These are phyloP conservation scores for Eragrostis curvula DNA, from an alignment of 176 grass and related monocot genomes.

Conservation along the genomic window DNA sequence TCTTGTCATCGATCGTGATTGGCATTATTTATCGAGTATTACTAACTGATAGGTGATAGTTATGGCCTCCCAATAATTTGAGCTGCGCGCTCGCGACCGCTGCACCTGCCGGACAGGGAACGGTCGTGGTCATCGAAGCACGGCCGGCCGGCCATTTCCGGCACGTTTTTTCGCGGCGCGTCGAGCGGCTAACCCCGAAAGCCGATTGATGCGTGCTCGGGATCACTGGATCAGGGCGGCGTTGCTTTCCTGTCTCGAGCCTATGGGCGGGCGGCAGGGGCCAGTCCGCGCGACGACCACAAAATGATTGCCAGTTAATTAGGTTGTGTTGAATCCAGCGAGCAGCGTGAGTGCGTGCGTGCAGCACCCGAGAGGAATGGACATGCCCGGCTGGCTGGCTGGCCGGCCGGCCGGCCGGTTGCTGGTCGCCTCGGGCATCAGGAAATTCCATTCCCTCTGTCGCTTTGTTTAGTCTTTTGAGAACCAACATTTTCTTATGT, in stretches of 20 bases:
- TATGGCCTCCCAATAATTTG: too few relatives aligned
- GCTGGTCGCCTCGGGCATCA: neutral
- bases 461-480: neutral
- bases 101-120: neutral
- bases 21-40: too few relatives aligned
- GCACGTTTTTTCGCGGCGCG: constrained; percentile 2
- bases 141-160: neutral
- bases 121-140: constrained; percentile 9
- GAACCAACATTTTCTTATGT: neutral
- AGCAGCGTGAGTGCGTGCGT: neutral
- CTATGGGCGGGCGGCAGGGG: too few relatives aligned
- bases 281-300: neutral
- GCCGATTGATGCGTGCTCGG: neutral
- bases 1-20: neutral
- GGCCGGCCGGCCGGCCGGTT: neutral
- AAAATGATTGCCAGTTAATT: neutral
- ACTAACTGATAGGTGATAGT: too few relatives aligned
- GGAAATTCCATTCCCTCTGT: neutral
- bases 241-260: constrained; percentile 4
- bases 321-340: neutral
- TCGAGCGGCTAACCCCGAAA: neutral
- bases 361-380: neutral
- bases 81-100: too few relatives aligned
- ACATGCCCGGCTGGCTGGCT: neutral
- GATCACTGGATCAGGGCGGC: neutral